A percentile compares a stretch with the other conserved stretches of the same genome.
Evolutionary conservation across 1,139 yeast genomes (phyloP).

Genomic region (Eremothecium gossypii): DNA sequence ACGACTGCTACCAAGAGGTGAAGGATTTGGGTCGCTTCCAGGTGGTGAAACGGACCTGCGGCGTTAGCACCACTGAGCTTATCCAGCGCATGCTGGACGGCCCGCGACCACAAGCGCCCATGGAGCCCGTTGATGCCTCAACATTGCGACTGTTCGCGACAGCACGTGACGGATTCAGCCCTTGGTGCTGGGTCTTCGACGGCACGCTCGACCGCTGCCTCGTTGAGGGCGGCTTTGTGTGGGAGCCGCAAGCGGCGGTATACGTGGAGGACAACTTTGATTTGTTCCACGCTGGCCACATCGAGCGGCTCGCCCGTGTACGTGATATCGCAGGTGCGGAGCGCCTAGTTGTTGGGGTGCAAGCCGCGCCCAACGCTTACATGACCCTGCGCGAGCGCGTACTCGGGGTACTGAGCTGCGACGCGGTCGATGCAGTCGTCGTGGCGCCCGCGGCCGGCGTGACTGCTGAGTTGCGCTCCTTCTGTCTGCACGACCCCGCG

Average conservation of each 20-base stretch:
- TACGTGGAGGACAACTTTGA: slow-evolving; percentile 87
- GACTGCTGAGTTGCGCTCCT: not conserved
- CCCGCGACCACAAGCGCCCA: slow-evolving; percentile 12
- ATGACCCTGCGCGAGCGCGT: slow-evolving; percentile 85
- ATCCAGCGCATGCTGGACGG: slow-evolving; percentile 80
- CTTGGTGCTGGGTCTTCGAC: slow-evolving; percentile 53
- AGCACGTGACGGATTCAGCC: slow-evolving; percentile 50
- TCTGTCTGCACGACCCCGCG: slow-evolving; percentile 9
- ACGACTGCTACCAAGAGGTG: slow-evolving; percentile 79
- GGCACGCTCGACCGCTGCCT: slow-evolving; percentile 15
- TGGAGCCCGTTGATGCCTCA: slow-evolving; percentile 23
- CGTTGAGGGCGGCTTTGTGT: slow-evolving; percentile 27
- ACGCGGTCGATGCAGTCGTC: slow-evolving; percentile 64
- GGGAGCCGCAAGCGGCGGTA: slow-evolving; percentile 29
- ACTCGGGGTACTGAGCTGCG: slow-evolving; percentile 79
- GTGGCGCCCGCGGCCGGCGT: slow-evolving; percentile 18
- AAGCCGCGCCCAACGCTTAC: slow-evolving; percentile 50
- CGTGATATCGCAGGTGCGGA: slow-evolving; percentile 30
- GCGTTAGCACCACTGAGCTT: slow-evolving; percentile 88
- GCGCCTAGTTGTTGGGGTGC: slow-evolving; percentile 57
- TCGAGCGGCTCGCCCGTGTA: slow-evolving; percentile 40
- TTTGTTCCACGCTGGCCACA: slow-evolving; percentile 88
- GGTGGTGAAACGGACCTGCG: slow-evolving; percentile 87
- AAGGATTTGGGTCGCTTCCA: slow-evolving; percentile 80
- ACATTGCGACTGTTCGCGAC: slow-evolving; percentile 54